Conservation (phyloP, 805 yeast genomes). For the Candida orba region DNA sequence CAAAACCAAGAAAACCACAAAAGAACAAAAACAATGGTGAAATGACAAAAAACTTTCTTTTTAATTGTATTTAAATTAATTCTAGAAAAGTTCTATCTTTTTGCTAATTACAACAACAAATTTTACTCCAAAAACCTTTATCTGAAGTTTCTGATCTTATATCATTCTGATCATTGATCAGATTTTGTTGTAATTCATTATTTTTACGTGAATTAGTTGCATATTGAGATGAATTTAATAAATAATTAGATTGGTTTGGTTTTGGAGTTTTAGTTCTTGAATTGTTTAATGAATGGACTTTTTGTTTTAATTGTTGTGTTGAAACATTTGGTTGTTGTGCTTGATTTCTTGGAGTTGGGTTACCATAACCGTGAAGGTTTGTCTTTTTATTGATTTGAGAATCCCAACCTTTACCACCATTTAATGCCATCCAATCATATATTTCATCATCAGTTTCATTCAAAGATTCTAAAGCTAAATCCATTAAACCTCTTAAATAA, state of each 20-base stretch:
- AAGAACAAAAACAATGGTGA: not conserved
- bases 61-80: no score
- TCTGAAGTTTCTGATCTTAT: conserved; percentile 15
- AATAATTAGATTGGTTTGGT: conserved; percentile 17
- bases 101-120: conserved; percentile 21
- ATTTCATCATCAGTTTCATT: conserved; percentile 76
- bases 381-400: conserved; percentile 83
- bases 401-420: conserved; percentile 96
- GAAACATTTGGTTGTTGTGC: conserved; percentile 6
- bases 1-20: not conserved
- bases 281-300: conserved; percentile 23
- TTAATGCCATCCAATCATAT: conserved; percentile 96
- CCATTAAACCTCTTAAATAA: conserved; percentile 69
- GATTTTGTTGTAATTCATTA: conserved; percentile 20
- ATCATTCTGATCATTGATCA: conserved; percentile 20
- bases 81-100: not conserved
- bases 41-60: no score
- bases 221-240: conserved; percentile 22
- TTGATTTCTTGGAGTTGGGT: conserved; percentile 62
- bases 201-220: conserved; percentile 19
- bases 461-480: conserved; percentile 67
- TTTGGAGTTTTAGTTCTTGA: conserved; percentile 24
- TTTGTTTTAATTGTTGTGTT: conserved; percentile 20
- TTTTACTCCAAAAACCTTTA: conserved; percentile 22
- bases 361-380: conserved; percentile 92